Conservation (phyloP, 495 filamentous ascomycete species). For the Halenospora varia region DNA sequence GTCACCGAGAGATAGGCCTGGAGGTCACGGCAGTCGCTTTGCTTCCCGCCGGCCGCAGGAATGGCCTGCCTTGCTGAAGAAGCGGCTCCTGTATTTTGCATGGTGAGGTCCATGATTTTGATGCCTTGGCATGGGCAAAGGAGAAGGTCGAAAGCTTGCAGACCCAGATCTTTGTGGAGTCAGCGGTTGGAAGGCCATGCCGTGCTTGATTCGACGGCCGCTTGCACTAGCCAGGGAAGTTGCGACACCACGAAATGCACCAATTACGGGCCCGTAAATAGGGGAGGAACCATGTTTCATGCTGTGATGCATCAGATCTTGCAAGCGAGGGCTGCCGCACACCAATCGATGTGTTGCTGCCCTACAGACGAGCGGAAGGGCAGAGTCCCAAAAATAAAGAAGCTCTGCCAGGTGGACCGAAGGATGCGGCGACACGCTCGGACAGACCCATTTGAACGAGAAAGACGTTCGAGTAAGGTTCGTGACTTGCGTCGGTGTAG, state of each 20-base stretch:
- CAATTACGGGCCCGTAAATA: background rate
- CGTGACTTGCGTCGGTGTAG: background rate
- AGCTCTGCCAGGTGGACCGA: background rate
- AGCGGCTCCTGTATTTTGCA: background rate
- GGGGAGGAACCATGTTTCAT: background rate
- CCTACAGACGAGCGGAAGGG: background rate
- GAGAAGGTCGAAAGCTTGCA: background rate
- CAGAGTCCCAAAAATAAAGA: background rate
- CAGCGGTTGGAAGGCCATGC: background rate
- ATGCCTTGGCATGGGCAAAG: background rate
- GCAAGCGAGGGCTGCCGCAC: background rate
- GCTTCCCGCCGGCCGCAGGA: background rate
- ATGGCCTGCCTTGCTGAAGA: background rate
- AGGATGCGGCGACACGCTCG: constrained; percentile 1
- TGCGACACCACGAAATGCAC: background rate
- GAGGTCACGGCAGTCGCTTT: background rate
- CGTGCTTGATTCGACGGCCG: background rate
- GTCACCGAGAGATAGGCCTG: background rate
- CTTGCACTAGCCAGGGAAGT: background rate
- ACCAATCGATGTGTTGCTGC: background rate
- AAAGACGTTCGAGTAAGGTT: background rate
- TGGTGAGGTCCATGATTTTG: background rate
- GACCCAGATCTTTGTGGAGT: background rate
- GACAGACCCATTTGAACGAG: background rate
- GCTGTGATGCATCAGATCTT: background rate